These are phyloP conservation scores for Lactarius trivialis DNA, from an alignment of 768 basidiomycete species.

Conservation along the genomic window DNA sequence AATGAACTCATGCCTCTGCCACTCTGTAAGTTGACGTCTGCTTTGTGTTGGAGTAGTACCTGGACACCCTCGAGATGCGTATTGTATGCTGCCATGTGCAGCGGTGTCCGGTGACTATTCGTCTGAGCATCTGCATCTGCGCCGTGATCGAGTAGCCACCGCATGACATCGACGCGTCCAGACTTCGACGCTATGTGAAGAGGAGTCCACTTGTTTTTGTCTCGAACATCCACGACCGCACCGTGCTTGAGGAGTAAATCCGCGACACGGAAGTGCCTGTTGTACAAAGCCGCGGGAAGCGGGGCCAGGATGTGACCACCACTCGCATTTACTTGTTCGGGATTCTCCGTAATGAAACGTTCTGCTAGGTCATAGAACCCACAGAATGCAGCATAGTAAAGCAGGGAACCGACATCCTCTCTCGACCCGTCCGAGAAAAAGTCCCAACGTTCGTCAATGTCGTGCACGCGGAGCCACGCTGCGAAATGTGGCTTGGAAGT, in stretches of 20 bases:
- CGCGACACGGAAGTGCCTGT: neutral
- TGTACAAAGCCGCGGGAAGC: neutral
- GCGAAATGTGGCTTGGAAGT: neutral
- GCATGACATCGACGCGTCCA: neutral
- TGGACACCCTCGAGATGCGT: neutral
- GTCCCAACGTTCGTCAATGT: neutral
- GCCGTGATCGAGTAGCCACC: neutral
- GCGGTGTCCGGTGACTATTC: neutral
- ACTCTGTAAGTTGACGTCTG: neutral
- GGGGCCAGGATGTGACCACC: neutral
- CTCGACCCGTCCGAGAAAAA: neutral
- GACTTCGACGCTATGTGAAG: neutral
- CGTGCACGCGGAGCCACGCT: neutral
- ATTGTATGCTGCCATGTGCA: neutral
- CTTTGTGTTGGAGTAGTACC: neutral
- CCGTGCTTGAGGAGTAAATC: neutral
- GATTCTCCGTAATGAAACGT: neutral
- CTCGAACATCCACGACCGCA: neutral
- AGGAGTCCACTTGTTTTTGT: neutral
- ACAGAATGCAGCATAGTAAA: neutral
- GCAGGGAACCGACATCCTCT: neutral
- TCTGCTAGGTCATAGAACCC: neutral
- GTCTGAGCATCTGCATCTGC: neutral
- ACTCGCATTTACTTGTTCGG: neutral
- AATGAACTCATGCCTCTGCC: neutral